phyloP scores from a whole-genome alignment of 768 basidiomycete species.

The Psilocybe cubensis region DNA sequence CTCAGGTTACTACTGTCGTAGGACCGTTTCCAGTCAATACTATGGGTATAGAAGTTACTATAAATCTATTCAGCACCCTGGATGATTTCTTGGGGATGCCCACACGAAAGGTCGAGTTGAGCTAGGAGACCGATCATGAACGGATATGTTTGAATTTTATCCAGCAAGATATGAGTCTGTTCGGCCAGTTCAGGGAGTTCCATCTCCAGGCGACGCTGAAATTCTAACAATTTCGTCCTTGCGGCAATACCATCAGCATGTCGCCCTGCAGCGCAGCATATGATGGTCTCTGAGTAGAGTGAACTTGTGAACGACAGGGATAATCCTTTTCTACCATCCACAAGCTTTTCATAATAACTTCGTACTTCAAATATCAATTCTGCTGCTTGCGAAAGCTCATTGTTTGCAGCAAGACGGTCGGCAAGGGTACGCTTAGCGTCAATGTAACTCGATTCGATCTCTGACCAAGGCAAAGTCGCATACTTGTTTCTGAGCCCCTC shows the following conservation, averaged over 20 bases:
- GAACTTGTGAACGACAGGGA: background rate
- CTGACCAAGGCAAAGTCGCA: slow-evolving; percentile 9
- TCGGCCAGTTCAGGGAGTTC: slow-evolving; percentile 8
- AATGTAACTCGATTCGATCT: slow-evolving; percentile 10
- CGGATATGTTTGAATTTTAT: background rate
- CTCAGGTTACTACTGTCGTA: too few relatives aligned
- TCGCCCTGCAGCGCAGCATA: slow-evolving; percentile 2
- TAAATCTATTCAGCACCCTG: too few relatives aligned
- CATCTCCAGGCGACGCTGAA: slow-evolving; percentile 4
- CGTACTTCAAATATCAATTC: slow-evolving; percentile 3
- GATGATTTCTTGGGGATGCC: background rate
- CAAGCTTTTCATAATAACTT: slow-evolving; percentile 1
- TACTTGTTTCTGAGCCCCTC: slow-evolving; percentile 2
- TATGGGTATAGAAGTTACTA: too few relatives aligned
- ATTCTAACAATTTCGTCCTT: slow-evolving; percentile 1
- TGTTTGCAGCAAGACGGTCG: slow-evolving; percentile 3
- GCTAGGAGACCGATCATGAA: slow-evolving; percentile 6
- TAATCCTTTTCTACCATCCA: background rate
- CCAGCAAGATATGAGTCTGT: slow-evolving; percentile 6
- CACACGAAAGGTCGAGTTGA: slow-evolving; percentile 1
- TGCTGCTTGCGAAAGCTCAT: background rate
- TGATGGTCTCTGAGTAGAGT: background rate
- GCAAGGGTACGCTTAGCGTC: slow-evolving; percentile 3
- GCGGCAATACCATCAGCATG: slow-evolving; percentile 7
- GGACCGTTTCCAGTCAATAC: too few relatives aligned